Conservation (phyloP, 2,329 filamentous ascomycete genomes). For the Talaromyces sp. region DNA sequence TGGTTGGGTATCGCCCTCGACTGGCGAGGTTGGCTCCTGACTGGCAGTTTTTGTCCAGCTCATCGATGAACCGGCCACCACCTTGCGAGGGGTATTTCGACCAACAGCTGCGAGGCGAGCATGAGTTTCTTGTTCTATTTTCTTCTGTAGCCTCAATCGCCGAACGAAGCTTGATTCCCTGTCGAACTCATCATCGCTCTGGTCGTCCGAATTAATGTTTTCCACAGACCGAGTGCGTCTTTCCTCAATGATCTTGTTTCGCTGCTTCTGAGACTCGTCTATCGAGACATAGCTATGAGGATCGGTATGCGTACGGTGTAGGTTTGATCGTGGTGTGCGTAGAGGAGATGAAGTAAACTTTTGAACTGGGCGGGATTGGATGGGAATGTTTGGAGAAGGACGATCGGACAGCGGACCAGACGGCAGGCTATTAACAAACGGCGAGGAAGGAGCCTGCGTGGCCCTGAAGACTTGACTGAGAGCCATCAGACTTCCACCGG, state of each 20-base stretch:
- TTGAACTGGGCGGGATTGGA: slow-evolving; percentile 32
- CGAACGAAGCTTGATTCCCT: slow-evolving; percentile 37
- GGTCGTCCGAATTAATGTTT: slow-evolving; percentile 27
- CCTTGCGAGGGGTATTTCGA: neutral
- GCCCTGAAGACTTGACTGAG: slow-evolving; percentile 46
- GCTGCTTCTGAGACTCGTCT: slow-evolving; percentile 41
- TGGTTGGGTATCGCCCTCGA: slow-evolving; percentile 16
- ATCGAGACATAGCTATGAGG: slow-evolving; percentile 41
- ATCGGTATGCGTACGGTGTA: slow-evolving; percentile 34
- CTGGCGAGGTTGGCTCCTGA: slow-evolving; percentile 3
- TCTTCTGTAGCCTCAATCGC: slow-evolving; percentile 27
- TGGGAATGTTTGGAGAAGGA: slow-evolving; percentile 45
- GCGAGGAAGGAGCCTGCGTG: slow-evolving; percentile 45
- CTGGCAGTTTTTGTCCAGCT: slow-evolving; percentile 1
- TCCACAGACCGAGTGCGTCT: slow-evolving; percentile 31
- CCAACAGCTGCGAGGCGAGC: slow-evolving; percentile 23
- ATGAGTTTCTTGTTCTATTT: slow-evolving; percentile 28
- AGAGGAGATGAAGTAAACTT: slow-evolving; percentile 35
- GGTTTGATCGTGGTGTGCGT: slow-evolving; percentile 25
- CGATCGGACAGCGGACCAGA: slow-evolving; percentile 40
- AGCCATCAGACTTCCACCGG: slow-evolving; percentile 36
- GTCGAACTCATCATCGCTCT: slow-evolving; percentile 40
- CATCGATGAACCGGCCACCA: neutral
- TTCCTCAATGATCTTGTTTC: slow-evolving; percentile 29
- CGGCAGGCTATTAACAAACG: slow-evolving; percentile 30